Conservation (phyloP, 495 filamentous ascomycete species). For the Staphylotrichum longicolle region DNA sequence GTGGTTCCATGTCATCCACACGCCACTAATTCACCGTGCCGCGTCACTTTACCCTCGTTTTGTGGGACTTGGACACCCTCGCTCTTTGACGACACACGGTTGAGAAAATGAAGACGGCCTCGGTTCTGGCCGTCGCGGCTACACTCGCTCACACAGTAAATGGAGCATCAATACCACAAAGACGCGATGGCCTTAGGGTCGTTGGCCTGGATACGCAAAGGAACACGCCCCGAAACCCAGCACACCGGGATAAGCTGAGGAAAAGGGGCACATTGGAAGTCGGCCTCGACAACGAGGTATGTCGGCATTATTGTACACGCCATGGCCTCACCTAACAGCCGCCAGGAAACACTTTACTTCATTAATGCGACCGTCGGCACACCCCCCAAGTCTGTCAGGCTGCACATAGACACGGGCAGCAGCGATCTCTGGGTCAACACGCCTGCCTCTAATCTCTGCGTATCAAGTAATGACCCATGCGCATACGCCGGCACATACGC, state of each 20-base stretch:
- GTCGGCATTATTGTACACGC: neutral
- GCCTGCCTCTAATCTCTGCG: slow-evolving; percentile 60
- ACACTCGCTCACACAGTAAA: slow-evolving; percentile 21
- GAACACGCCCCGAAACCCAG: slow-evolving; percentile 39
- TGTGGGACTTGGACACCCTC: neutral
- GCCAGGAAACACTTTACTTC: slow-evolving; percentile 64
- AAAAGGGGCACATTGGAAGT: slow-evolving; percentile 44
- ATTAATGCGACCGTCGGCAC: slow-evolving; percentile 72
- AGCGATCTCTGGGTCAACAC: slow-evolving; percentile 90
- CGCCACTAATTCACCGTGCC: neutral
- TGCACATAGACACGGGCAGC: slow-evolving; percentile 80
- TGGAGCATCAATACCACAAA: slow-evolving; percentile 23
- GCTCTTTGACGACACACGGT: too few species aligned
- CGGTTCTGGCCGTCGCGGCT: slow-evolving; percentile 26
- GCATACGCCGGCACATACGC: slow-evolving; percentile 61
- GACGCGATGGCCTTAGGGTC: slow-evolving; percentile 38
- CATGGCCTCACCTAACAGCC: neutral
- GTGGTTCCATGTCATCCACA: too few species aligned
- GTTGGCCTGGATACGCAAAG: slow-evolving; percentile 50
- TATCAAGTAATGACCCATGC: slow-evolving; percentile 47
- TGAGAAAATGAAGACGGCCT: slow-evolving; percentile 24
- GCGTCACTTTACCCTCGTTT: slow-evolving; percentile 8
- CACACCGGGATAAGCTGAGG: slow-evolving; percentile 45
- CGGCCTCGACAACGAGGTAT: slow-evolving; percentile 51
- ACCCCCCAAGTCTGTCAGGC: slow-evolving; percentile 58